Conservation (phyloP, 352 stramenopile species). For the Phytophthora hibernalis region DNA sequence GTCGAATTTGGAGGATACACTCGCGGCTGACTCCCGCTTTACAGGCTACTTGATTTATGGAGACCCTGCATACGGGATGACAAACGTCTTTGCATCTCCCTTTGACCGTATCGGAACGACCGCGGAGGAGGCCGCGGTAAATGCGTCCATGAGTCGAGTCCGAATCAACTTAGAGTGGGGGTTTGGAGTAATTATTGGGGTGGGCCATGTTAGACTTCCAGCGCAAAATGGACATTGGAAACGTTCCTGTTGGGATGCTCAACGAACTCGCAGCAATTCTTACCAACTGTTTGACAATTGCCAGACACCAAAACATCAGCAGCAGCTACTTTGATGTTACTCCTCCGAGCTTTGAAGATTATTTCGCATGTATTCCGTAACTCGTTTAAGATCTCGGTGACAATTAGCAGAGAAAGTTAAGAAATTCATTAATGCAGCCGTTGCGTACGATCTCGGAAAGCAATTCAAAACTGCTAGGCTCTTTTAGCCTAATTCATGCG, state of each 20-base stretch:
- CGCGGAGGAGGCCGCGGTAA: not conserved
- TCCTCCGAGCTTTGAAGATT: slow-evolving; percentile 10
- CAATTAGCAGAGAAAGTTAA: too few relatives aligned
- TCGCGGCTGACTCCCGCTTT: not conserved
- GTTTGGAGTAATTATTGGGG: not conserved
- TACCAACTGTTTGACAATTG: slow-evolving; percentile 9
- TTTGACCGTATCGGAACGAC: slow-evolving; percentile 1
- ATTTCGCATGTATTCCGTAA: not conserved
- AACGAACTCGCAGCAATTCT: slow-evolving; percentile 10
- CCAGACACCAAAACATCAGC: slow-evolving; percentile 1
- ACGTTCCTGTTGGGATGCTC: slow-evolving; percentile 5
- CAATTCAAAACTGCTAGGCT: too few relatives aligned
- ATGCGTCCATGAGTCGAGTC: slow-evolving; percentile 1
- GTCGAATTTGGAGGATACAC: not conserved
- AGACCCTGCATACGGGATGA: slow-evolving; percentile 1
- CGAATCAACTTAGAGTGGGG: slow-evolving; percentile 3
- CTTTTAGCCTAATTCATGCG: too few relatives aligned
- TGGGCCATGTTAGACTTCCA: slow-evolving; percentile 19
- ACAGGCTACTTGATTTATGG: slow-evolving; percentile 8
- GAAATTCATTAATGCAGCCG: too few relatives aligned
- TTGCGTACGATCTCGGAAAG: too few relatives aligned
- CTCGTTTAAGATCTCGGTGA: not conserved
- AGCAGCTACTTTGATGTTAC: slow-evolving; percentile 9
- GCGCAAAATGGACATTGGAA: slow-evolving; percentile 6
- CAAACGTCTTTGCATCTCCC: slow-evolving; percentile 11